Evolutionary conservation across 2,329 filamentous ascomycete species (phyloP).

Genomic region (Pseudonectria buxi): DNA sequence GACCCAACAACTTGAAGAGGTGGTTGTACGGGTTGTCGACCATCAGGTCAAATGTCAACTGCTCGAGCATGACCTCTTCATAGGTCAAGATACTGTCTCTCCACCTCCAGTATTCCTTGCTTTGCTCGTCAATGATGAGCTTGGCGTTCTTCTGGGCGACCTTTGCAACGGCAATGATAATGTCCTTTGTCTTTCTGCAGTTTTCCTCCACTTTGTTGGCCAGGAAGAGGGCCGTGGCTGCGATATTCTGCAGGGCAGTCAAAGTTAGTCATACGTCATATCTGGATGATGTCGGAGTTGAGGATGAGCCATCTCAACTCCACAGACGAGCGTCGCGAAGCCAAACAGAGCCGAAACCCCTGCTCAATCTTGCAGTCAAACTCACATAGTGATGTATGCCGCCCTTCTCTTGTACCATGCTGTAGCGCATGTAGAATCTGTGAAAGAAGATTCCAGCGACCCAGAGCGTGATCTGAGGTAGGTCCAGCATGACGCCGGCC

Average conservation of each 20-base stretch:
- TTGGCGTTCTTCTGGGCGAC: constrained; percentile 92
- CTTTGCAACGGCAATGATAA: constrained; percentile 88
- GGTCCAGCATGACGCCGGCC: constrained; percentile 83
- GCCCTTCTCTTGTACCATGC: constrained; percentile 66
- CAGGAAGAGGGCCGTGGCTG: constrained; percentile 84
- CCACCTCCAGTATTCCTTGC: constrained; percentile 98
- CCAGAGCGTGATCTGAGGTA: constrained; percentile 86
- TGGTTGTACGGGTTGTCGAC: constrained; percentile 81
- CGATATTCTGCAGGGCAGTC: constrained; percentile 55
- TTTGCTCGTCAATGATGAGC: constrained; percentile 89
- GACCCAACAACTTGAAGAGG: constrained; percentile 73
- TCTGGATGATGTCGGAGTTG: no score
- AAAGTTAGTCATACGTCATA: constrained; percentile 8
- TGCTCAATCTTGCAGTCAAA: constrained; percentile 11
- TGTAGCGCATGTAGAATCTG: constrained; percentile 87
- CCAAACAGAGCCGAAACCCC: not conserved
- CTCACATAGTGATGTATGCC: constrained; percentile 86
- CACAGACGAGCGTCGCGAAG: not conserved
- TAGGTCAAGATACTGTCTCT: constrained; percentile 86
- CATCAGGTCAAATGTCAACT: constrained; percentile 88
- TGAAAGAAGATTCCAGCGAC: constrained; percentile 94
- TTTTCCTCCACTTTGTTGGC: constrained; percentile 98
- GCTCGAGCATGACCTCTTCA: constrained; percentile 87
- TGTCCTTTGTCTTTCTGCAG: constrained; percentile 88
- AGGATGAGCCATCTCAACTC: not conserved